Conservation (phyloP, 2,329 filamentous ascomycete species). For the Colletotrichum spinosum region DNA sequence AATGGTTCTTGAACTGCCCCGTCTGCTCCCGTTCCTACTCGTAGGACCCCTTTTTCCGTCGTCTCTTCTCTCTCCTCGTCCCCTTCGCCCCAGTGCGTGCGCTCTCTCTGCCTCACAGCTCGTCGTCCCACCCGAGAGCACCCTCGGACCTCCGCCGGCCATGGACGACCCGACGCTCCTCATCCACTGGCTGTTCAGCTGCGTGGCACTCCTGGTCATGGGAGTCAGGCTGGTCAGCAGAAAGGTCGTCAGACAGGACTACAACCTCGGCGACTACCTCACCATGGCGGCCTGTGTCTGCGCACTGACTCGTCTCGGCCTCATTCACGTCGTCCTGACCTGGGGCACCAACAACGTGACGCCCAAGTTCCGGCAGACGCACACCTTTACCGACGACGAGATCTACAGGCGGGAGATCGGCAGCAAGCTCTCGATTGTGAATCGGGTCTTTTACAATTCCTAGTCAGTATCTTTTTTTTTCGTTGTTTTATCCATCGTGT, state of each 20-base stretch:
- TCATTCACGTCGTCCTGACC: constrained; percentile 49
- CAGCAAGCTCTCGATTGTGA: constrained; percentile 48
- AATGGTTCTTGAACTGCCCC: constrained; percentile 33
- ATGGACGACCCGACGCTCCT: constrained; percentile 39
- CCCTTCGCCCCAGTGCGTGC: background rate
- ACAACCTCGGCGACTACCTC: constrained; percentile 41
- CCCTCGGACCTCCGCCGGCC: constrained; percentile 28
- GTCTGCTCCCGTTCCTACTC: constrained; percentile 1
- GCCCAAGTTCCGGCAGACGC: constrained; percentile 36
- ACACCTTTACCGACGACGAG: constrained; percentile 45
- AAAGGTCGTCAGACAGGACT: constrained; percentile 38
- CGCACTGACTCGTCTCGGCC: constrained; percentile 39
- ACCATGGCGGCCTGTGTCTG: constrained; percentile 55
- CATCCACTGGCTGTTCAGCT: constrained; percentile 43
- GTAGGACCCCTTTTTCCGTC: constrained; percentile 21
- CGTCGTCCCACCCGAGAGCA: background rate
- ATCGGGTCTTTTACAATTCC: constrained; percentile 48
- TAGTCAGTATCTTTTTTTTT: constrained; percentile 44
- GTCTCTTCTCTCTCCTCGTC: constrained; percentile 15
- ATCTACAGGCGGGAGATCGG: constrained; percentile 49
- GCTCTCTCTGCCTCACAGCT: constrained; percentile 1
- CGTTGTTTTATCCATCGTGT: background rate
- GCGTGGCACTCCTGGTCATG: constrained; percentile 41
- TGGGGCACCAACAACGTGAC: constrained; percentile 52
- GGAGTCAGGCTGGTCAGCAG: constrained; percentile 38